Base-by-base conservation (phyloP, 2,329 filamentous ascomycete species). In the Calonectria hawksworthii region DNA sequence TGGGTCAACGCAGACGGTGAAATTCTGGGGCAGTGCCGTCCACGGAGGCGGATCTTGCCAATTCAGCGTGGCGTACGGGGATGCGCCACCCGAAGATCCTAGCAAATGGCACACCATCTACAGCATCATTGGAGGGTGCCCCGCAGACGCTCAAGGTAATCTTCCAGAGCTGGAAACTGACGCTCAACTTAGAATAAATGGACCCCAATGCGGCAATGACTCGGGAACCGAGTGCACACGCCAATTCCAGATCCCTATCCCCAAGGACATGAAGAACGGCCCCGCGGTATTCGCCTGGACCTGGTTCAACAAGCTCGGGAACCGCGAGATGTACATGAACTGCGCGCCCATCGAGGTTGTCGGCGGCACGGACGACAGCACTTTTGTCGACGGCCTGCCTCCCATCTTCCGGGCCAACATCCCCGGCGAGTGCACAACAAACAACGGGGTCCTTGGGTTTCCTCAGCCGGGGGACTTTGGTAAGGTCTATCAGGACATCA, bases 251-350 rank as follows among this genome's bases (percentile, higher is more conserved):
- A 80, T 82, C 23, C 79, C 80, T 1, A 79, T 82, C 7, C 80
- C 80, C 1, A 80, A 82, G 72, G 68, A 81, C 2, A 80, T 82
- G 77, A 76, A 81, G 74, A 82, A 82, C 76, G 87, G 85, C 83
- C 89, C 92, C 26, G 93, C 92, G 54, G 83, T 96, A 23, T 90
- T 96, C 64, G 92, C 92, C 23, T 96, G 95, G 95, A 93, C 92
- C 21, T 95, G 93, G 93, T 93, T 94, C 86, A 95, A 95, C 88
- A 88, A 92, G 78, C 85, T 94, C 44, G 94, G 94, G 21, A 96
- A 96, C 85, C 90, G 94, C 36, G 94, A 96, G 83, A 94, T 94
- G 91, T 97, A 97, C 89, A 95, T 95, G 93, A 94, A 95, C 85
- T 97, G 95, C 82, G 94, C 94, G 1, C 88, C 90, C 56, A 90